Percentiles rank a stretch among this genome's conserved stretches.
Evolutionary conservation across 23 red algal genomes (phyloP).

Genomic region (Gracilaria domingensis): DNA sequence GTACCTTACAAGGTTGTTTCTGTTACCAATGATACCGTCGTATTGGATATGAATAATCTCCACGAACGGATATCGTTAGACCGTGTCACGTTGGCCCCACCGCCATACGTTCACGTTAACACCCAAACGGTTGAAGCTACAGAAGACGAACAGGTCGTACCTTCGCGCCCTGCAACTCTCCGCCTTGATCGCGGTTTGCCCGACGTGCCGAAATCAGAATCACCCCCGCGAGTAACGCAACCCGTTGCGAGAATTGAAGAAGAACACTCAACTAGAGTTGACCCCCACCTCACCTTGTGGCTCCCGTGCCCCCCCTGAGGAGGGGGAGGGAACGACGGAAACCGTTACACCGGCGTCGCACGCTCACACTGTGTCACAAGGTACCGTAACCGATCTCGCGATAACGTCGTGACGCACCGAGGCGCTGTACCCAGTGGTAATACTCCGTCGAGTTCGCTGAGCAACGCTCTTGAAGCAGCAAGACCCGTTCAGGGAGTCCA

Average conservation of each 20-base stretch:
- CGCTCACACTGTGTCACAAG: no score
- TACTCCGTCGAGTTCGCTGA: no score
- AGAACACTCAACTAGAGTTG: neutral
- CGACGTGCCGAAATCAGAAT: no score
- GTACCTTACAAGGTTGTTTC: slow-evolving; percentile 50
- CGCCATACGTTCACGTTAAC: neutral
- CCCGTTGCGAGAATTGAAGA: neutral
- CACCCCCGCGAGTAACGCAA: neutral
- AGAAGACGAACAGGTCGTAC: neutral
- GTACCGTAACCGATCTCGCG: no score
- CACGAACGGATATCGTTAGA: slow-evolving; percentile 8
- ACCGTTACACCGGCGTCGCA: no score
- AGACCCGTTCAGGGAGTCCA: no score
- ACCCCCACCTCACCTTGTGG: neutral
- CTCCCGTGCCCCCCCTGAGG: neutral
- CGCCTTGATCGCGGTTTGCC: no score
- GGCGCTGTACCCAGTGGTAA: no score
- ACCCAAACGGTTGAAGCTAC: neutral
- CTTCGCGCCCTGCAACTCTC: neutral
- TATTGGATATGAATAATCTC: neutral
- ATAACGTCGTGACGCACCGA: no score
- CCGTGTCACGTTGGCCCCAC: neutral
- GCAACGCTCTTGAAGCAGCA: no score
- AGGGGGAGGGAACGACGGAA: neutral
- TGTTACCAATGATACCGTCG: neutral